Evolutionary conservation across 164 flowering plant genomes (phyloP).

Genomic region (Taxillus chinensis): DNA sequence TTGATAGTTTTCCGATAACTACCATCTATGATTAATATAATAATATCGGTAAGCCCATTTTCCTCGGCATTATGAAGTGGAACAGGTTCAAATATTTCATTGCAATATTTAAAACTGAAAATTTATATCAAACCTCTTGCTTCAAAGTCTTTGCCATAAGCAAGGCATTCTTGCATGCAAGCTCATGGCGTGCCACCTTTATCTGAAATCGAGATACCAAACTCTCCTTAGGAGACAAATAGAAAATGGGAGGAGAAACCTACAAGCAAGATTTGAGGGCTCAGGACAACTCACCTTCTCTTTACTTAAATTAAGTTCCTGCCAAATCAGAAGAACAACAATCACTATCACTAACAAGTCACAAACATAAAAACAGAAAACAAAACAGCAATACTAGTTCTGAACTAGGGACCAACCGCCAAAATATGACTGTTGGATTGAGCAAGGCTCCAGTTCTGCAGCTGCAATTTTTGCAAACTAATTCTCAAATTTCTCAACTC

Average conservation of each 20-base stretch:
- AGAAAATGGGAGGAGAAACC: background rate
- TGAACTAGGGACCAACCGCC: constrained; percentile 18
- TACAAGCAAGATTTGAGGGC: background rate
- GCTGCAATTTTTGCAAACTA: constrained; percentile 25
- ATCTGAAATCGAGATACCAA: constrained; percentile 27
- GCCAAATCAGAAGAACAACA: constrained; percentile 4
- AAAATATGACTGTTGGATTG: constrained; percentile 30
- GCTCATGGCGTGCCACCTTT: constrained; percentile 60
- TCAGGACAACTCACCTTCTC: constrained; percentile 18
- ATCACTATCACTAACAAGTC: background rate
- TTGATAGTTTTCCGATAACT: no score
- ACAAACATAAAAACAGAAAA: background rate
- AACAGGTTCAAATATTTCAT: no score
- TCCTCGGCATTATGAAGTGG: no score
- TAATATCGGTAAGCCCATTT: no score
- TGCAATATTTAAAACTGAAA: background rate
- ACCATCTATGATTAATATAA: no score
- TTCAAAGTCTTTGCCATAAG: constrained; percentile 39
- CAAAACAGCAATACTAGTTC: background rate
- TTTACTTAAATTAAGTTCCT: constrained; percentile 37
- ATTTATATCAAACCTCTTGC: constrained; percentile 29
- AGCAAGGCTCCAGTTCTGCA: constrained; percentile 43
- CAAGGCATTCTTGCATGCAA: constrained; percentile 47
- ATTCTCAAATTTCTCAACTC: constrained; percentile 29
- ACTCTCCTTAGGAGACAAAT: background rate